Evolutionary conservation across 2,329 filamentous ascomycete species (phyloP).

Genomic region (Hypoxylon sp.): DNA sequence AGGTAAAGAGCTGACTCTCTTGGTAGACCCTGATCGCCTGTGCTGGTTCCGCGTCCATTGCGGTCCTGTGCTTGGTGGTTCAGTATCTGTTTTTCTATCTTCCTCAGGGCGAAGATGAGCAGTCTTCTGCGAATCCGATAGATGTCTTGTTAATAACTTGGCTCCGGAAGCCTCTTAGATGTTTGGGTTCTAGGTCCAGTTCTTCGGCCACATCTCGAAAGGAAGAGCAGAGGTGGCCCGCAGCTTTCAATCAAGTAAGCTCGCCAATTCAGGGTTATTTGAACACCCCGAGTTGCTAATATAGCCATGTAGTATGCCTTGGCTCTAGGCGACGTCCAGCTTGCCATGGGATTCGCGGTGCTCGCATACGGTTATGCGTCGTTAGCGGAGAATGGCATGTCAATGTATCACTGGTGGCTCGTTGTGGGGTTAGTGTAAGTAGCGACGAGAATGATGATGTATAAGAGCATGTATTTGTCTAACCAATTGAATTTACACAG

Average conservation of each 20-base stretch:
- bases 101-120: slow-evolving; percentile 36
- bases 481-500: slow-evolving; percentile 22
- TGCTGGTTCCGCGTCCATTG: slow-evolving; percentile 45
- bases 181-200: slow-evolving; percentile 38
- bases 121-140: slow-evolving; percentile 42
- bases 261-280: not conserved
- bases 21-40: slow-evolving; percentile 46
- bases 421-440: slow-evolving; percentile 47
- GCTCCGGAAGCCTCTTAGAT: slow-evolving; percentile 43
- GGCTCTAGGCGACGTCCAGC: slow-evolving; percentile 47
- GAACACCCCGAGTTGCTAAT: slow-evolving; percentile 26
- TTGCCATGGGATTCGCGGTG: slow-evolving; percentile 47
- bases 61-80: slow-evolving; percentile 44
- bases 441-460: slow-evolving; percentile 13
- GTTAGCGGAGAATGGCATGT: slow-evolving; percentile 42
- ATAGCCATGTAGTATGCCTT: slow-evolving; percentile 40
- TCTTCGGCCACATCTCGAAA: slow-evolving; percentile 20
- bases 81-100: slow-evolving; percentile 49
- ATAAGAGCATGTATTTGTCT: slow-evolving; percentile 21
- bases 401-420: slow-evolving; percentile 50
- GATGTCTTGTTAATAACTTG: slow-evolving; percentile 43
- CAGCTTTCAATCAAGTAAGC: slow-evolving; percentile 46
- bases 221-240: slow-evolving; percentile 32
- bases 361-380: slow-evolving; percentile 47
- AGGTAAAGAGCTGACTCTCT: slow-evolving; percentile 28